Percentiles rank a stretch among this genome's conserved stretches.
phyloP scores from a whole-genome alignment of 495 filamentous ascomycete species.

The Barbatosphaeria neglecta region DNA sequence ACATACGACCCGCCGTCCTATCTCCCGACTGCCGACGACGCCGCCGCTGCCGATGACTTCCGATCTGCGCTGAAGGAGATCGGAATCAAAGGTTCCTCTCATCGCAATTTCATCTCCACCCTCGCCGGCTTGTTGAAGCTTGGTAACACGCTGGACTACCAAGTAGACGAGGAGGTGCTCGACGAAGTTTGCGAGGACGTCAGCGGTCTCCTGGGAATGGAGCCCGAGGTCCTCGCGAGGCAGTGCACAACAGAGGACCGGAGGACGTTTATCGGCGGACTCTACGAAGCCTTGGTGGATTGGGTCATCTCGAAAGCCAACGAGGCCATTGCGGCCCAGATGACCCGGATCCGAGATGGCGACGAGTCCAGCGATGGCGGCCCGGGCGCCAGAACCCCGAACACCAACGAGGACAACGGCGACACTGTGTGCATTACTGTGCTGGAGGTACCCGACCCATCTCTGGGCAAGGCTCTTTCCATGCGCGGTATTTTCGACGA shows the following conservation, averaged over 20 bases:
- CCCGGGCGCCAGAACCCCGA: slow-evolving; percentile 45
- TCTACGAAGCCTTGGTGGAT: slow-evolving; percentile 92
- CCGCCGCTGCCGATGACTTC: slow-evolving; percentile 87
- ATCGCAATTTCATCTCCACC: slow-evolving; percentile 69
- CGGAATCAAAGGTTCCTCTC: slow-evolving; percentile 77
- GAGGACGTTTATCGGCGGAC: slow-evolving; percentile 64
- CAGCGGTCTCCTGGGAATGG: slow-evolving; percentile 69
- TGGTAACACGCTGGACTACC: slow-evolving; percentile 75
- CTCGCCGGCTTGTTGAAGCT: slow-evolving; percentile 83
- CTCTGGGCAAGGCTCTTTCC: slow-evolving; percentile 71
- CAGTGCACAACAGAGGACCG: slow-evolving; percentile 77
- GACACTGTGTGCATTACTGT: slow-evolving; percentile 87
- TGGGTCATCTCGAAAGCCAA: slow-evolving; percentile 88
- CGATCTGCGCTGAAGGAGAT: slow-evolving; percentile 70
- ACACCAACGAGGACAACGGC: slow-evolving; percentile 50
- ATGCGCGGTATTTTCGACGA: slow-evolving; percentile 90
- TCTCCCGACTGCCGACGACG: slow-evolving; percentile 87
- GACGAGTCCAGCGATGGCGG: slow-evolving; percentile 53
- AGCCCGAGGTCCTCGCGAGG: slow-evolving; percentile 69
- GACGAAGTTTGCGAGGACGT: slow-evolving; percentile 87
- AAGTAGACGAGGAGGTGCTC: slow-evolving; percentile 75
- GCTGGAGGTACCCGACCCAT: slow-evolving; percentile 70
- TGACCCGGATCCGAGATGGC: slow-evolving; percentile 46
- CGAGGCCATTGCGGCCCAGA: slow-evolving; percentile 67
- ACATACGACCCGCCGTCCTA: slow-evolving; percentile 85